Evolutionary conservation across 1,284 basidiomycete genomes (phyloP), one percentile per base, ranked within the genome.

Genomic region (Exobasidium cylindrosporum): DNA sequence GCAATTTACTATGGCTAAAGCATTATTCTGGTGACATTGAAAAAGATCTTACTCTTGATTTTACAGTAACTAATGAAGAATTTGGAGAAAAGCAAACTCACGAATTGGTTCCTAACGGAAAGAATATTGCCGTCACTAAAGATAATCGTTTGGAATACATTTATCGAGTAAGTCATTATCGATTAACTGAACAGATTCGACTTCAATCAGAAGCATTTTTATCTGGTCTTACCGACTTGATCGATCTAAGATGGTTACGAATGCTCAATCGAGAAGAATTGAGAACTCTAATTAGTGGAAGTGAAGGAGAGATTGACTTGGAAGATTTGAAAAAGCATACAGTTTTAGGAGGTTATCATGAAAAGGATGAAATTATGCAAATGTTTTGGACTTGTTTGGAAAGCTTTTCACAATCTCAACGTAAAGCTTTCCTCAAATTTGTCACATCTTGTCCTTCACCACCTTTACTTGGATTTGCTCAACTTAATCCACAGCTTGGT

Each of bases 61-160:
- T 97, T 69, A 91, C 92, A 0, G 86, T 96, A 32, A 87, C 88
- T 0, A 85, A 90, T 43, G 92, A 97, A 89, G 95, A 98, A 75
- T 91, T 97, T 69, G 96, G 93, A 11, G 84, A 88, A 0, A 86
- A 89, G 3, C 86, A 86, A 64, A 86, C 87, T 0, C 82, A 92
- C 43, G 89, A 97, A 72, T 86, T 98, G 10, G 84, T 95, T 3
- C 89, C 87, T 0, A 86, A 89, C 62, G 95, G 95, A 0, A 87
- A 87, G 70, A 89, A 93, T 70, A 85, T 92, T 24, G 83, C 91
- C 0, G 93, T 98, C 21, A 96, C 94, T 11, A 86, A 86, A 52
- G 90, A 93, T 70, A 98, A 98, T 76, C 82, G 91, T 47, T 84
- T 96, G 60, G 87, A 89, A 59, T 83, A 97, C 80, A 97, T 98